Percentiles rank a stretch among this genome's conserved stretches.
Conservation (phyloP, 768 basidiomycete species). For the Nidularia sp. region DNA sequence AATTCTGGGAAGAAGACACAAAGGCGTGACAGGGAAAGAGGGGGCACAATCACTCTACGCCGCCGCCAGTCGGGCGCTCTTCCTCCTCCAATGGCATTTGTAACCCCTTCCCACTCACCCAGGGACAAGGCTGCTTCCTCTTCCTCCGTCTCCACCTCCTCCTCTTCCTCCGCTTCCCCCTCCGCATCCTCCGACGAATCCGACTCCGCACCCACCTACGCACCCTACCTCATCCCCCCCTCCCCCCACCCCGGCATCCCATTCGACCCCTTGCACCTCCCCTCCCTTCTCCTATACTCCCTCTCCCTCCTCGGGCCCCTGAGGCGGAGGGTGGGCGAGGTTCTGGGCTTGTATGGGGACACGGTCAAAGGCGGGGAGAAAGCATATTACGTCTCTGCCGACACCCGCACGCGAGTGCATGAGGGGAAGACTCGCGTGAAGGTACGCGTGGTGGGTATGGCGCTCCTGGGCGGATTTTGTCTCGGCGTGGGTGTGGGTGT, state of each 20-base stretch:
- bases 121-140: neutral
- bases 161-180: neutral
- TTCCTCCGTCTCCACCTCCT: slow-evolving; percentile 1
- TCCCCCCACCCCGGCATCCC: slow-evolving; percentile 6
- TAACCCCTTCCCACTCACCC: neutral
- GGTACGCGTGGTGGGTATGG: slow-evolving; percentile 11
- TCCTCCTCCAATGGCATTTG: neutral
- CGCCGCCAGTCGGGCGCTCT: neutral
- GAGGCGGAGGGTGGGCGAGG: slow-evolving; percentile 15
- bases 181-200: slow-evolving; percentile 1
- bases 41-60: slow-evolving; percentile 18
- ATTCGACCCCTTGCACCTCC: slow-evolving; percentile 66
- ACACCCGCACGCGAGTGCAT: slow-evolving; percentile 9
- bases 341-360: slow-evolving; percentile 12
- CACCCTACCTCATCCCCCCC: neutral
- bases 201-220: neutral
- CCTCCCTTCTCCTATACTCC: slow-evolving; percentile 58
- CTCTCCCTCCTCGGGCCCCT: slow-evolving; percentile 55
- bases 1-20: too few species aligned
- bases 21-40: too few species aligned
- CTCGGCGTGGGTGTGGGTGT: slow-evolving; percentile 32
- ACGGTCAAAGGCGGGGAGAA: neutral
- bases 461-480: slow-evolving; percentile 33
- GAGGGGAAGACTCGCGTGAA: too few species aligned
- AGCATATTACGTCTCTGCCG: slow-evolving; percentile 1